phyloP scores from a whole-genome alignment of 306 rosid species.

The Chamaecrista fasciculata region DNA sequence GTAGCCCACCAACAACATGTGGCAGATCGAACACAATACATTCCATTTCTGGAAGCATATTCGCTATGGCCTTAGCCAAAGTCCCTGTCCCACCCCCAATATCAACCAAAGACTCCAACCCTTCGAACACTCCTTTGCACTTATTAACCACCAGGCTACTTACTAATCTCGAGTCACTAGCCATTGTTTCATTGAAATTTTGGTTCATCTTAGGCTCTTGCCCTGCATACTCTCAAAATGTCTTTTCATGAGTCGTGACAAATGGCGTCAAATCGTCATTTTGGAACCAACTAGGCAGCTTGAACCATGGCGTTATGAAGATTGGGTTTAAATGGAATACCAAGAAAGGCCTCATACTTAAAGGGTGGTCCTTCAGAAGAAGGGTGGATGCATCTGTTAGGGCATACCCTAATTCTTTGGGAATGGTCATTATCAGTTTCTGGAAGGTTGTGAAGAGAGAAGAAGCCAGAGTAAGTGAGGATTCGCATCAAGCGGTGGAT shows the following conservation, averaged over 20 bases:
- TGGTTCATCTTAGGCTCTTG: constrained; percentile 8
- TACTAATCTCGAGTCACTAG: constrained; percentile 43
- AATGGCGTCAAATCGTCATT: constrained; percentile 20
- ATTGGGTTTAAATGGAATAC: constrained; percentile 26
- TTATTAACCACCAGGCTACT: constrained; percentile 34
- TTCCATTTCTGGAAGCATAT: constrained; percentile 37
- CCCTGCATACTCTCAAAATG: constrained; percentile 39
- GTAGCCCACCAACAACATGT: constrained; percentile 43
- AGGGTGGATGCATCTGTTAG: constrained; percentile 36
- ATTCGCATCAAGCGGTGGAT: constrained; percentile 44
- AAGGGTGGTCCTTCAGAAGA: constrained; percentile 34
- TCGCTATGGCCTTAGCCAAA: constrained; percentile 41
- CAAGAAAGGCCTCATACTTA: constrained; percentile 16
- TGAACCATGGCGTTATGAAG: not conserved
- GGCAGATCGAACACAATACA: constrained; percentile 59
- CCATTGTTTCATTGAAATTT: constrained; percentile 49
- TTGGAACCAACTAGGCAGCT: constrained; percentile 30
- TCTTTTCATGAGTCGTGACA: no score
- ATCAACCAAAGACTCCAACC: constrained; percentile 44
- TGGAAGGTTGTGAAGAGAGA: not conserved
- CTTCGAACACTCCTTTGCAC: constrained; percentile 41
- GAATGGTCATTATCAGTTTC: not conserved
- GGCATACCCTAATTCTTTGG: constrained; percentile 28
- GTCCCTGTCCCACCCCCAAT: constrained; percentile 63
- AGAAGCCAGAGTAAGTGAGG: constrained; percentile 39